Evolutionary conservation across 2,329 filamentous ascomycete species (phyloP).

Genomic region (Sordariomycetes sp.): DNA sequence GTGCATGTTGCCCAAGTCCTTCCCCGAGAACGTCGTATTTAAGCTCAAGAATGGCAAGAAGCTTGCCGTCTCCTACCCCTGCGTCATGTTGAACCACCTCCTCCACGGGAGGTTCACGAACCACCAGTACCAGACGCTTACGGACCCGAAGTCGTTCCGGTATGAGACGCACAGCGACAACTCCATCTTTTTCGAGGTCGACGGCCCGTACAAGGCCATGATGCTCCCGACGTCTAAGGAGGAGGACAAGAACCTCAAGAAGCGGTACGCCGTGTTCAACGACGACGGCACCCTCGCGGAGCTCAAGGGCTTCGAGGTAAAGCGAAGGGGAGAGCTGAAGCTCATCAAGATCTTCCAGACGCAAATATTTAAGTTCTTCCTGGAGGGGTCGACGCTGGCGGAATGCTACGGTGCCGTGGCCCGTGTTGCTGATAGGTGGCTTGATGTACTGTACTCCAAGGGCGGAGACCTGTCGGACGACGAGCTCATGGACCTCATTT

Average conservation of each 20-base stretch:
- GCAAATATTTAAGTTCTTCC: constrained; percentile 98
- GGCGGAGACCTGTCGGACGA: constrained; percentile 87
- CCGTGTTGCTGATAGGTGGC: constrained; percentile 89
- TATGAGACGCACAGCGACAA: constrained; percentile 98
- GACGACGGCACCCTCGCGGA: constrained; percentile 92
- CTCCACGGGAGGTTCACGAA: constrained; percentile 94
- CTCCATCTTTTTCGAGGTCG: constrained; percentile 98
- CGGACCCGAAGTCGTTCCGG: constrained; percentile 65
- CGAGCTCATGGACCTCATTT: constrained; percentile 98
- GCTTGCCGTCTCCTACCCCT: constrained; percentile 89
- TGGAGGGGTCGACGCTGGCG: constrained; percentile 74
- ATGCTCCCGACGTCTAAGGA: constrained; percentile 94
- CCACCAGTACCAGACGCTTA: constrained; percentile 87
- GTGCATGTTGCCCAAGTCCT: constrained; percentile 95
- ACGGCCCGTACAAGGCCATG: constrained; percentile 96
- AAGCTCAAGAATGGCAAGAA: constrained; percentile 95
- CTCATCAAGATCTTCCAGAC: constrained; percentile 99
- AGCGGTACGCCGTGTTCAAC: constrained; percentile 97
- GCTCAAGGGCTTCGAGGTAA: constrained; percentile 94
- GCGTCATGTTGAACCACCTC: constrained; percentile 96
- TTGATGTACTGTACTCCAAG: constrained; percentile 84
- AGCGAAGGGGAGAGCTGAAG: constrained; percentile 93
- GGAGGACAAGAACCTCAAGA: constrained; percentile 99
- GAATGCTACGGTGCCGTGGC: constrained; percentile 89
- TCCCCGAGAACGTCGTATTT: constrained; percentile 93